These are phyloP conservation scores for Ligustrum vulgare DNA, from an alignment of 257 asterid genomes.

Conservation along the genomic window DNA sequence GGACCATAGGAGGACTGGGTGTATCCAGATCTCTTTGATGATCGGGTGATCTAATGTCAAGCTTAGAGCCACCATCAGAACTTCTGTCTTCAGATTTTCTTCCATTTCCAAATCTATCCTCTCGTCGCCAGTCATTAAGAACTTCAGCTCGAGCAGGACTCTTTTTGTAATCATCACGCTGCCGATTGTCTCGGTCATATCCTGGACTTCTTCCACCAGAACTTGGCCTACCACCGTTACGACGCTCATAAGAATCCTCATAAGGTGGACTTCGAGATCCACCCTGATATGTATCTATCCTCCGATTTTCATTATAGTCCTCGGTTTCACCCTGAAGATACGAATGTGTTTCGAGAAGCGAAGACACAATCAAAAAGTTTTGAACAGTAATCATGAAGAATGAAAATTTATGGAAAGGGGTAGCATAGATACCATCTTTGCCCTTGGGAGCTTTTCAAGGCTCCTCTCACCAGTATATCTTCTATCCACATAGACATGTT, in stretches of 20 bases:
- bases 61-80: conserved; percentile 82
- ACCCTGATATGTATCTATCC: conserved; percentile 64
- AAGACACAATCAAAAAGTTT: not conserved
- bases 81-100: conserved; percentile 72
- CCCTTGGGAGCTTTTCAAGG: conserved; percentile 78
- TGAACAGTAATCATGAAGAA: conserved; percentile 22
- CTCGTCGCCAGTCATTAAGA: conserved; percentile 93
- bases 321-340: conserved; percentile 75
- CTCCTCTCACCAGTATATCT: conserved; percentile 87
- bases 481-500: conserved; percentile 93
- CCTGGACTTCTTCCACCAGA: conserved; percentile 94
- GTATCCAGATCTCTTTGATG: conserved; percentile 61
- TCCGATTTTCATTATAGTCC: conserved; percentile 56
- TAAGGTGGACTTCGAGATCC: conserved; percentile 90
- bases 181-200: conserved; percentile 60
- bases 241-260: conserved; percentile 68
- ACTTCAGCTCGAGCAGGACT: conserved; percentile 80
- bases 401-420: conserved; percentile 17
- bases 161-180: conserved; percentile 50
- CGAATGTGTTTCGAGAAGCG: conserved; percentile 15
- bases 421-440: conserved; percentile 47
- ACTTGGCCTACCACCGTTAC: conserved; percentile 63
- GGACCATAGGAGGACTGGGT: conserved; percentile 83
- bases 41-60: conserved; percentile 88
- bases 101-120: conserved; percentile 94